Base-by-base conservation (phyloP, 2,329 filamentous ascomycete species). In the Zasmidium cellare region DNA sequence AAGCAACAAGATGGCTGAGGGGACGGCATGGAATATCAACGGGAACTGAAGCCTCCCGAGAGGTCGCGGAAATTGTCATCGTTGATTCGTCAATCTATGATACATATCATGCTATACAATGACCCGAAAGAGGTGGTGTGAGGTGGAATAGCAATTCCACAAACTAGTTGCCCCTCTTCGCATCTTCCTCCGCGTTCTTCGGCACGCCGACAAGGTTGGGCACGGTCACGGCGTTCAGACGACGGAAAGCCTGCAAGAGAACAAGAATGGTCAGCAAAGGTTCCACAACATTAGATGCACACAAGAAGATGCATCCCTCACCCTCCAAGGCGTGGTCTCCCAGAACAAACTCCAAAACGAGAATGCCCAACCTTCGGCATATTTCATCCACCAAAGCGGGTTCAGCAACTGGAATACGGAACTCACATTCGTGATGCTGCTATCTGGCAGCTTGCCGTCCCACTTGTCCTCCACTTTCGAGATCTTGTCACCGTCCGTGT, bases 391-490 rank as follows among this genome's bases (percentile, higher is more conserved):
- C 71, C 73, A 76, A 46, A 69, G 66, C 6, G 73, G 71, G 61
- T 59, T 72, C 46, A 74, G 46, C 35, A 77, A 60, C 35, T 68
- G 60, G 35, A 63, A 56, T 14, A 59, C 25, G 61, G 48, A 57
- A 79, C 81, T 79, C 64, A 83, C 81, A 73, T 82, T 80, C 23
- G 74, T 72, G 65, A 84, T 78, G 1, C 70, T 62, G 0, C 77
- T 74, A 7, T 84, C 80, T 0, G 81, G 81, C 60, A 84, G 62
- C 55, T 81, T 75, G 1, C 80, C 81, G 71, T 81, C 69, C 82
- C 82, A 84, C 66, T 77, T 78, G 69, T 84, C 82, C 69, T 83
- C 77, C 3, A 84, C 77, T 69, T 79, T 80, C 1, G 60, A 69
- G 54, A 84, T 83, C 72, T 78, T 82, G 60, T 75, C 74, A 9